Base-by-base conservation (phyloP, 164 flowering plant genomes). In the Nymphaea thermarum region DNA sequence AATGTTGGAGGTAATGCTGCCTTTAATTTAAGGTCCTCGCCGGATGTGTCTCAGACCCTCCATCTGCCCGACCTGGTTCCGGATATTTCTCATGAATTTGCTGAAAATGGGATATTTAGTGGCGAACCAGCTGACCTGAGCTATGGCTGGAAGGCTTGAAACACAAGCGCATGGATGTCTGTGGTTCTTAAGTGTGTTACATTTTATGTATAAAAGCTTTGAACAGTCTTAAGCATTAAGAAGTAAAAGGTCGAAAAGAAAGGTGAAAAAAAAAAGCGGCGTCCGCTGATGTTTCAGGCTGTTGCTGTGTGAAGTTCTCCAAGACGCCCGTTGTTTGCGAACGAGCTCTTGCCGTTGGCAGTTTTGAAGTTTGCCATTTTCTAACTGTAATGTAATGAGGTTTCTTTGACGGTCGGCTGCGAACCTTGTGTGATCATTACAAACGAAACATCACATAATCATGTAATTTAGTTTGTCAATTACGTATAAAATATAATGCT, bases 141-240 rank as follows among this genome's bases (percentile, higher is more conserved):
- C 36, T 88, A 68, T 76, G 79, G 69, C 11, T 87, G 91, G 91
- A 86, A 88, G 78, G 83, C 84, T 5, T 89, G 79, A 86, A 72
- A 72, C 71, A 73, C 71, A 64, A 43, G 36, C 1, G n/a, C 43
- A 42, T 64, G 42, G 62, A 11, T 42, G n/a, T 17, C 51, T 60
- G 66, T 18, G 41, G 18, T 70, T 44, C 63, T 17, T 57, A 62
- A 62, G 66, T 60, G 71, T 62, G 16, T 62, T 42, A 43, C 55
- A 60, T 42, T 17, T 59, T 67, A 51, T 51, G 87, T 84, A 82
- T 81, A 82, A 77, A 71, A 72, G 51, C 66, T 72, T 71, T 69
- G 64, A 74, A 69, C 7, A 65, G 43, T 62, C n/a, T 8, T 61
- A n/a, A 11, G 63, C 36, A 25, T 25, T 25, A 25, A 25, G 36